These are phyloP conservation scores for Septoria petroselini DNA, from an alignment of 2,329 filamentous ascomycete species.

Conservation along the genomic window DNA sequence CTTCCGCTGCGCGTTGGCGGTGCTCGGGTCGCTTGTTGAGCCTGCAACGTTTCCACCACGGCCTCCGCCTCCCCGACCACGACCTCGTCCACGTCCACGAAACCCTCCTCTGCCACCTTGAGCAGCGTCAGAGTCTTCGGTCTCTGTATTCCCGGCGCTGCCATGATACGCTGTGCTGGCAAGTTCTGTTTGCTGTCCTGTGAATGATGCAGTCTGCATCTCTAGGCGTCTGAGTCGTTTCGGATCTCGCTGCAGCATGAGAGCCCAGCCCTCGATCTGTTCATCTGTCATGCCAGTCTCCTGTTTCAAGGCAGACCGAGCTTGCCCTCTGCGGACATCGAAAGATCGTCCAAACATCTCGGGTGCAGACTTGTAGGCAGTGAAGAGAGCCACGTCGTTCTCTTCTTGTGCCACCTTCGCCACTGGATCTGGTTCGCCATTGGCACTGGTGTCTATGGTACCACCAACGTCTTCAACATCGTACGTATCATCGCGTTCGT, in stretches of 20 bases:
- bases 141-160: conserved; percentile 53
- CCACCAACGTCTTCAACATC: conserved; percentile 89
- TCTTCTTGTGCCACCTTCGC: conserved; percentile 33
- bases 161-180: conserved; percentile 63
- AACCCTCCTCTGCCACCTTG: conserved; percentile 42
- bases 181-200: conserved; percentile 64
- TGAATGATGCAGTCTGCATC: conserved; percentile 63
- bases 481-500: conserved; percentile 96
- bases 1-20: conserved; percentile 64
- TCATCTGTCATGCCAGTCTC: conserved; percentile 91
- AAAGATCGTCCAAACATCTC: conserved; percentile 69
- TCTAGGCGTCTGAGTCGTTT: conserved; percentile 68
- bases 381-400: conserved; percentile 71
- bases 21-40: conserved; percentile 65
- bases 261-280: conserved; percentile 86
- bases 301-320: conserved; percentile 62
- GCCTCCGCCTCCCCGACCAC: conserved; percentile 45
- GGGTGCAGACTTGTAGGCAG: conserved; percentile 63
- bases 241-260: conserved; percentile 76
- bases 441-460: conserved; percentile 65
- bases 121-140: conserved; percentile 55
- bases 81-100: conserved; percentile 50
- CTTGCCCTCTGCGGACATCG: conserved; percentile 62
- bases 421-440: conserved; percentile 52
- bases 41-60: conserved; percentile 58